These are phyloP conservation scores for Cryptococcus depauperatus DNA, from an alignment of 1,284 basidiomycete species.

Conservation along the genomic window DNA sequence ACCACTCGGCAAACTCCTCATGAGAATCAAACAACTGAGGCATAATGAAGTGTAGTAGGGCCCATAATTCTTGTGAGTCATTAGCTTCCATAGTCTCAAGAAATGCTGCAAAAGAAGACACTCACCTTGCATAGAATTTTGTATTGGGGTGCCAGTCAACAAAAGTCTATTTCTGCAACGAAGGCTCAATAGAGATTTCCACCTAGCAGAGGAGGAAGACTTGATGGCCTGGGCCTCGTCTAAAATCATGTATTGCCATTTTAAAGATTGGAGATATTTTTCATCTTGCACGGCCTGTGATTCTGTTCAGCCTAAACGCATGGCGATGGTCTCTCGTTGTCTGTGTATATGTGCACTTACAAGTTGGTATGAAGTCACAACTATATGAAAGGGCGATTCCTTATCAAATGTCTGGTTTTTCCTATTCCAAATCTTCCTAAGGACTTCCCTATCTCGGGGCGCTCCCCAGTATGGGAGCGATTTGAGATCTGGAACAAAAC, in stretches of 20 bases:
- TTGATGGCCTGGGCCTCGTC: conserved; percentile 99
- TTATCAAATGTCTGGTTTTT: conserved; percentile 94
- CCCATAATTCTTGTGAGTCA: conserved; percentile 81
- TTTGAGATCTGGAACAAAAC: conserved; percentile 90
- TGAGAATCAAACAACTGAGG: conserved; percentile 98
- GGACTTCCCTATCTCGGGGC: conserved; percentile 86
- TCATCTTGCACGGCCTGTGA: conserved; percentile 85
- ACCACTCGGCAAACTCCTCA: conserved; percentile 99
- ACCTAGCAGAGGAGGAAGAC: conserved; percentile 90
- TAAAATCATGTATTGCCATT: conserved; percentile 99
- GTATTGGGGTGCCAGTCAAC: conserved; percentile 95
- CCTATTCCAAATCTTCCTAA: conserved; percentile 97
- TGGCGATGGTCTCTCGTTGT: background rate
- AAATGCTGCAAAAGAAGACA: background rate
- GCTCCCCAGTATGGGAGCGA: conserved; percentile 98
- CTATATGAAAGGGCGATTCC: conserved; percentile 91
- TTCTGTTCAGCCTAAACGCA: background rate
- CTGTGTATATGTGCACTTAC: conserved; percentile 48
- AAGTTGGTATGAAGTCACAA: conserved; percentile 96
- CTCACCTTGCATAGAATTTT: conserved; percentile 98
- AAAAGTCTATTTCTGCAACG: conserved; percentile 93
- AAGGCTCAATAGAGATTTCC: conserved; percentile 95
- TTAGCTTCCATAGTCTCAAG: conserved; percentile 1
- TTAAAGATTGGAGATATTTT: conserved; percentile 94
- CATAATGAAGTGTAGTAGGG: conserved; percentile 99